Evolutionary conservation across 371 early-diverging fungal species (phyloP), one percentile per base, ranked within the genome.

Genomic region (Mucor indicus): DNA sequence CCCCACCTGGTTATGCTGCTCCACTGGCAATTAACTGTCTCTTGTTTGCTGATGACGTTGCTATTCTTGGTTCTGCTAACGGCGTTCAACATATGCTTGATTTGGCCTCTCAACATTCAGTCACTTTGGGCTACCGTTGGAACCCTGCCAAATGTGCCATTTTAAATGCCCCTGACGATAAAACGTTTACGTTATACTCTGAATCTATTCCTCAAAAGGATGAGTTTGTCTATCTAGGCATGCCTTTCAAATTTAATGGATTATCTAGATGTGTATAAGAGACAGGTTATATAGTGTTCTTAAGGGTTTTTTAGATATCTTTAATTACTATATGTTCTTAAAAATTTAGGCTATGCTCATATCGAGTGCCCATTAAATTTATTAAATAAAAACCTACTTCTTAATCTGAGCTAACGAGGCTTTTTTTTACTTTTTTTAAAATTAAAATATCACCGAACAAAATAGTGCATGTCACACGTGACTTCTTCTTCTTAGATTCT

Each of bases 21-120:
- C 38, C 37, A 19, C 39, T 38, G 6, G 11, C 40, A 7, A 25
- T 41, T 9, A 64, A 59, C 21, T 53, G 37, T 16, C 43, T 60
- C 1, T 45, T 59, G 1, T 64, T 53, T 46, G 64, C 64, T 3
- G 68, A 67, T 39, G 69, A 63, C 46, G 60, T 69, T 3, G 62
- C 50, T 12, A 25, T 64, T 16, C 45, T 69, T 32, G 60, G 55
- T 41, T 37, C 43, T 1, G 21, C 39, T 0, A 11, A 29, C 12
- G 38, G 44, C 7, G 50, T 64, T 1, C 52, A 44, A 5, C 5
- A 1, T 1, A 51, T 69, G 51, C 50, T 61, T 12, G 23, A 38
- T 11, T 21, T 41, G 0, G 57, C 50, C 1, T 48, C 46, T 22
- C 21, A 30, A 1, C 69, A 64, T 36, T 54, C 58, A 3, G 2